These are phyloP conservation scores for Trifolium fragiferum DNA, from an alignment of 306 rosid species.

Conservation along the genomic window DNA sequence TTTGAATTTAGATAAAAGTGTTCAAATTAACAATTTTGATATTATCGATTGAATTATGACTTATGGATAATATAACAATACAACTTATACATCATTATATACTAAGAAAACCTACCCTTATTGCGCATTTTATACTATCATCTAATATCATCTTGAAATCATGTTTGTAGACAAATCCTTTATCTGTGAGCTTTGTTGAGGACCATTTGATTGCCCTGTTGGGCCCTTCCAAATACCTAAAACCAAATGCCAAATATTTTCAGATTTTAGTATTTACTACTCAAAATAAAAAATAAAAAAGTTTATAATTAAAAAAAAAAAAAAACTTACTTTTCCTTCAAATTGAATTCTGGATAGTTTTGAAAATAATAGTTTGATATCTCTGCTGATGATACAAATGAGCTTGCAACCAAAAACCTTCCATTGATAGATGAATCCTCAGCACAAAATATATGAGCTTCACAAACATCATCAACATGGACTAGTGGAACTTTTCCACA, in stretches of 20 bases:
- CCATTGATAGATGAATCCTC: conserved; percentile 52
- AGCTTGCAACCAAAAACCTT: conserved; percentile 54
- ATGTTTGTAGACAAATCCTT: conserved; percentile 57
- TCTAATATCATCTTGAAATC: conserved; percentile 55
- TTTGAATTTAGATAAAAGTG: too few species aligned
- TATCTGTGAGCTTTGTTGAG: conserved; percentile 48
- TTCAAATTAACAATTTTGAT: not conserved
- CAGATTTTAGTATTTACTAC: not conserved
- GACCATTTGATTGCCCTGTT: conserved; percentile 48
- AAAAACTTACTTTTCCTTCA: conserved; percentile 53
- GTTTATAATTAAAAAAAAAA: too few species aligned
- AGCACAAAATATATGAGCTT: conserved; percentile 59
- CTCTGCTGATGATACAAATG: conserved; percentile 53
- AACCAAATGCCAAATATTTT: conserved; percentile 14
- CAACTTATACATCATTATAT: not conserved
- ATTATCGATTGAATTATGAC: too few species aligned
- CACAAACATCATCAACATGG: conserved; percentile 57
- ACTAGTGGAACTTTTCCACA: conserved; percentile 46
- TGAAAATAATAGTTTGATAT: conserved; percentile 50
- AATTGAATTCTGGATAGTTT: conserved; percentile 46
- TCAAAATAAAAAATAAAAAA: too few species aligned
- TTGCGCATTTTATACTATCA: conserved; percentile 50
- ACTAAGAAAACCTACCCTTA: conserved; percentile 43
- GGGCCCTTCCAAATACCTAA: conserved; percentile 54
- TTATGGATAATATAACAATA: not conserved